A percentile compares a stretch with the other conserved stretches of the same genome.
These are phyloP conservation scores for Rhizopogon vinicolor DNA, from an alignment of 768 basidiomycete genomes.

Conservation along the genomic window DNA sequence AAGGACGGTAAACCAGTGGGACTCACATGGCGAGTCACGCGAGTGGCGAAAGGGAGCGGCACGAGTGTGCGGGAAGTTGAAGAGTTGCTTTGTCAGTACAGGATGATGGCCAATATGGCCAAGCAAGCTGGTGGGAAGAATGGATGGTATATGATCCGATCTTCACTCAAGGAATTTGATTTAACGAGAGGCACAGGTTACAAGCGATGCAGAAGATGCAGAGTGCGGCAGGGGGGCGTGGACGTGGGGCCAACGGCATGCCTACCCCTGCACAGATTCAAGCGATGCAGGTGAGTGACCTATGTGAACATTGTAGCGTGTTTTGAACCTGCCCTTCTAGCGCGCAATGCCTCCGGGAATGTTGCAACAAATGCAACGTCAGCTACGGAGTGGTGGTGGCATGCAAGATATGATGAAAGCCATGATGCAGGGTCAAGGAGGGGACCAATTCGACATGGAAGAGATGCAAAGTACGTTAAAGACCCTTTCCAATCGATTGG, in stretches of 20 bases:
- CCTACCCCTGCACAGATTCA: constrained; percentile 92
- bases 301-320: not conserved
- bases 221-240: constrained; percentile 77
- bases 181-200: constrained; percentile 42
- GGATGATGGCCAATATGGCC: constrained; percentile 99
- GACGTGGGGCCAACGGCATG: constrained; percentile 83
- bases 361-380: constrained; percentile 89
- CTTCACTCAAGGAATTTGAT: constrained; percentile 1
- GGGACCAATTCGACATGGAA: constrained; percentile 88
- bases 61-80: constrained; percentile 98
- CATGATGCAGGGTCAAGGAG: constrained; percentile 94
- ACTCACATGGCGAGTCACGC: constrained; percentile 86
- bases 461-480: constrained; percentile 82
- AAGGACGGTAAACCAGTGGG: constrained; percentile 81
- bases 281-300: constrained; percentile 75
- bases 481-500: constrained; percentile 5
- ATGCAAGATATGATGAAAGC: constrained; percentile 98
- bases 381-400: constrained; percentile 75
- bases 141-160: constrained; percentile 59
- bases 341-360: constrained; percentile 93
- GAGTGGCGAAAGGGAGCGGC: constrained; percentile 91
- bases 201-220: constrained; percentile 94
- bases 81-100: constrained; percentile 91
- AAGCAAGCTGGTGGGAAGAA: constrained; percentile 98
- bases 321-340: constrained; percentile 32